Percentiles rank a stretch among this genome's conserved stretches.
These are phyloP conservation scores for Nyssa sinensis DNA, from an alignment of 148 eudicot species.

Conservation along the genomic window DNA sequence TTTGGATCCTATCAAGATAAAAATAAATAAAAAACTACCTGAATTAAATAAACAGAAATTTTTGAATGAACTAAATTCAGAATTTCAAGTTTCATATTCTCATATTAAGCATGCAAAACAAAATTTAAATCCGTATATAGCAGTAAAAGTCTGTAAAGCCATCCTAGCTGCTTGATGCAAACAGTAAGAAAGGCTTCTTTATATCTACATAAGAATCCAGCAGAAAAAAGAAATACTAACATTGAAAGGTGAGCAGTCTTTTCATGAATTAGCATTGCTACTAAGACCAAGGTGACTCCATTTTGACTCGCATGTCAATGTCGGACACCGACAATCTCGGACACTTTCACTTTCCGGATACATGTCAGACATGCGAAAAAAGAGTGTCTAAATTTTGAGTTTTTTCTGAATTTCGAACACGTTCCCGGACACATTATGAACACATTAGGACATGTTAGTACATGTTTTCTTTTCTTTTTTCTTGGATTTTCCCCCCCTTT, in stretches of 20 bases:
- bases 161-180: neutral
- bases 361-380: too few relatives aligned
- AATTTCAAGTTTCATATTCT: neutral
- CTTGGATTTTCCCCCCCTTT: too few relatives aligned
- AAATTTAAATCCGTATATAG: constrained; percentile 4
- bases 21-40: neutral
- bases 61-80: neutral
- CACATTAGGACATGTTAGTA: too few relatives aligned
- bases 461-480: too few relatives aligned
- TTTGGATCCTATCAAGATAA: constrained; percentile 70
- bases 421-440: too few relatives aligned
- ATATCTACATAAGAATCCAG: neutral
- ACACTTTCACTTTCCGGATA: too few relatives aligned
- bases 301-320: too few relatives aligned
- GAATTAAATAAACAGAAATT: neutral
- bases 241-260: neutral
- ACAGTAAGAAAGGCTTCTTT: neutral
- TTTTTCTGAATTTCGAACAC: too few relatives aligned
- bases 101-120: neutral
- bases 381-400: too few relatives aligned
- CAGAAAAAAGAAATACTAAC: neutral
- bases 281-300: neutral
- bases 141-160: neutral
- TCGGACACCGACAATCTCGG: too few relatives aligned
- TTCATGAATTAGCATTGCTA: neutral